These are phyloP conservation scores for Colletotrichum neosansevieriae DNA, from an alignment of 2,329 filamentous ascomycete genomes.

Conservation along the genomic window DNA sequence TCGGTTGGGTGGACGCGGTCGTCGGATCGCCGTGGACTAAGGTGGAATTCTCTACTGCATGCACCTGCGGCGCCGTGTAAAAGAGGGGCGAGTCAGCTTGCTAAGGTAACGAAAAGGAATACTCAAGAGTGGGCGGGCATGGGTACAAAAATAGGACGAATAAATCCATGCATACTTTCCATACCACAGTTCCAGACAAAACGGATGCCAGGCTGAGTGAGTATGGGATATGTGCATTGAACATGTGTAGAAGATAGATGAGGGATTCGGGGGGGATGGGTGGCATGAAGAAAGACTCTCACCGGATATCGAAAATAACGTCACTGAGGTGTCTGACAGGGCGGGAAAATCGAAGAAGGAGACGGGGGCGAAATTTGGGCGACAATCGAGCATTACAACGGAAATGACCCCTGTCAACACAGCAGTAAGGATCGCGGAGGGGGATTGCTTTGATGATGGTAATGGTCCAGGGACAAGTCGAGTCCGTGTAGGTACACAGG, in stretches of 20 bases:
- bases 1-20: slow-evolving; percentile 30
- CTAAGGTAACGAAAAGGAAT: neutral
- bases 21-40: slow-evolving; percentile 27
- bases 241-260: slow-evolving; percentile 7
- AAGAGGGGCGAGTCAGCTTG: slow-evolving; percentile 39
- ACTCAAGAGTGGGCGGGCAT: slow-evolving; percentile 12
- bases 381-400: slow-evolving; percentile 24
- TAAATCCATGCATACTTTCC: slow-evolving; percentile 29
- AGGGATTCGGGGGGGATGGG: neutral
- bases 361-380: slow-evolving; percentile 28
- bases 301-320: slow-evolving; percentile 30
- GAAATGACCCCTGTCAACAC: too few species aligned
- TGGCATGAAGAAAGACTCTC: slow-evolving; percentile 4
- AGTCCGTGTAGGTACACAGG: slow-evolving; percentile 16
- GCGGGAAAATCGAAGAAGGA: neutral
- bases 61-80: slow-evolving; percentile 33
- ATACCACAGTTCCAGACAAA: slow-evolving; percentile 20
- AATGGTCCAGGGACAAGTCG: slow-evolving; percentile 22
- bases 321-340: slow-evolving; percentile 26
- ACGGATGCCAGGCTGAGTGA: slow-evolving; percentile 21
- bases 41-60: slow-evolving; percentile 29
- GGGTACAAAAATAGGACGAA: slow-evolving; percentile 33
- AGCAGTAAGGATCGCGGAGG: too few species aligned
- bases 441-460: too few species aligned
- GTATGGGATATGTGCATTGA: slow-evolving; percentile 19